These are phyloP conservation scores for Pseudocercospora cruenta DNA, from an alignment of 2,329 filamentous ascomycete species.

Conservation along the genomic window DNA sequence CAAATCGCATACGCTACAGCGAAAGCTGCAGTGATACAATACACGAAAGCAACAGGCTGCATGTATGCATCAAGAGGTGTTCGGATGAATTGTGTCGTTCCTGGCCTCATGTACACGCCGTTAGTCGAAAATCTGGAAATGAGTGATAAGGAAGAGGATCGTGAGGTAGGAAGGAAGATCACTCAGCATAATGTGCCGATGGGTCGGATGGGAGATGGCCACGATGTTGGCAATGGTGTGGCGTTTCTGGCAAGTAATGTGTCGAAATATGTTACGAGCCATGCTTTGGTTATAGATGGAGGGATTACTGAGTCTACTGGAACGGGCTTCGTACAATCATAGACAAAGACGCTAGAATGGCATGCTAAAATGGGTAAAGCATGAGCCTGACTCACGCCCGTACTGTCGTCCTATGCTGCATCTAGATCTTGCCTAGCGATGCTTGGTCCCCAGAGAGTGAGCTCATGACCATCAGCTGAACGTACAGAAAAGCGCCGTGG, in stretches of 20 bases:
- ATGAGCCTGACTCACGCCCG: not conserved
- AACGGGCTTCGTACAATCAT: slow-evolving; percentile 23
- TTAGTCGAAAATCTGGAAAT: slow-evolving; percentile 51
- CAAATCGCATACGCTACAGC: slow-evolving; percentile 56
- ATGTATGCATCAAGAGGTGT: slow-evolving; percentile 52
- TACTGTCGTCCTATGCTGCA: too few relatives aligned
- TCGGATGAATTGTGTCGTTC: slow-evolving; percentile 58
- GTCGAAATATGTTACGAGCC: slow-evolving; percentile 82
- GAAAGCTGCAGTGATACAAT: slow-evolving; percentile 35
- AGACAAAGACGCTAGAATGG: not conserved
- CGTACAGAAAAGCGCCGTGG: too few relatives aligned
- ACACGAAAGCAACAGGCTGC: slow-evolving; percentile 42
- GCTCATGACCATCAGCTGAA: not conserved
- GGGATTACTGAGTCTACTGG: slow-evolving; percentile 35
- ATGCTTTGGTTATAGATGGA: slow-evolving; percentile 59
- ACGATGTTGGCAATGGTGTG: slow-evolving; percentile 78
- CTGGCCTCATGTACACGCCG: slow-evolving; percentile 61
- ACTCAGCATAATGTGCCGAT: slow-evolving; percentile 62
- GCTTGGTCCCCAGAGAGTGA: not conserved
- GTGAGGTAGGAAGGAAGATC: slow-evolving; percentile 55
- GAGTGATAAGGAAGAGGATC: slow-evolving; percentile 49
- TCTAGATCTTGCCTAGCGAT: not conserved
- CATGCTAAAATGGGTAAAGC: not conserved
- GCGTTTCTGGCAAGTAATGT: slow-evolving; percentile 84
- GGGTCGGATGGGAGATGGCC: slow-evolving; percentile 61